A percentile compares a stretch with the other conserved stretches of the same genome.
These are phyloP conservation scores for Fusarium sp. DNA, from an alignment of 2,329 filamentous ascomycete species.

Conservation along the genomic window DNA sequence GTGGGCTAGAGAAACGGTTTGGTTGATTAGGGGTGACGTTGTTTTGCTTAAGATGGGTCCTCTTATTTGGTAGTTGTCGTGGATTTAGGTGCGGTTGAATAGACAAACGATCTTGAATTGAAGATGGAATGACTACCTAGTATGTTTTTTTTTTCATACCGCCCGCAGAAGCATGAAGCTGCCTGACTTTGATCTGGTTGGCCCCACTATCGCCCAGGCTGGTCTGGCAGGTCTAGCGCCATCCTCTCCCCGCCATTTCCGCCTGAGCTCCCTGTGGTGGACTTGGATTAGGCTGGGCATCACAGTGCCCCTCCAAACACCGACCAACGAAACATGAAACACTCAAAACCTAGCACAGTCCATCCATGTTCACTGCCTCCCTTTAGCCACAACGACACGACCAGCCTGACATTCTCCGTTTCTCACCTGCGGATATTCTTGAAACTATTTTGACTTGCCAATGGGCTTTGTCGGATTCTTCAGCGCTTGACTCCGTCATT, in stretches of 20 bases:
- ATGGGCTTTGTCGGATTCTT: not conserved
- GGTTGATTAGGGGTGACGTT: not conserved
- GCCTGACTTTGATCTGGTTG: conserved; percentile 21
- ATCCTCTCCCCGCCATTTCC: conserved; percentile 27
- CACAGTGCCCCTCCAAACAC: conserved; percentile 30
- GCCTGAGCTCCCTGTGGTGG: conserved; percentile 2
- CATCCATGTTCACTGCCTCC: conserved; percentile 22
- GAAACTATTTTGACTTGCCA: not conserved
- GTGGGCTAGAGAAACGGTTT: not conserved
- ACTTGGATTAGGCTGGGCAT: conserved; percentile 6
- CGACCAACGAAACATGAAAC: conserved; percentile 8
- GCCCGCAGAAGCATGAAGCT: not conserved
- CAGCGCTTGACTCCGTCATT: not conserved
- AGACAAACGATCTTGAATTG: not conserved
- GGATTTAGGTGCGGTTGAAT: not conserved
- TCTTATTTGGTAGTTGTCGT: not conserved
- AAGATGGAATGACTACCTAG: not conserved
- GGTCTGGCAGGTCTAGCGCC: conserved; percentile 18
- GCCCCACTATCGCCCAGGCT: conserved; percentile 10
- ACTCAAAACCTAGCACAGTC: not conserved
- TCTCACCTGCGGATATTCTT: not conserved
- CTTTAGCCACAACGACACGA: conserved; percentile 6
- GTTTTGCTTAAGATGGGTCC: not conserved
- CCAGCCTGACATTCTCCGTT: not conserved
- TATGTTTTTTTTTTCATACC: not conserved